Percentiles rank a stretch among this genome's conserved stretches.
phyloP scores from a whole-genome alignment of 768 basidiomycete genomes.

The Serendipita vermifera region DNA sequence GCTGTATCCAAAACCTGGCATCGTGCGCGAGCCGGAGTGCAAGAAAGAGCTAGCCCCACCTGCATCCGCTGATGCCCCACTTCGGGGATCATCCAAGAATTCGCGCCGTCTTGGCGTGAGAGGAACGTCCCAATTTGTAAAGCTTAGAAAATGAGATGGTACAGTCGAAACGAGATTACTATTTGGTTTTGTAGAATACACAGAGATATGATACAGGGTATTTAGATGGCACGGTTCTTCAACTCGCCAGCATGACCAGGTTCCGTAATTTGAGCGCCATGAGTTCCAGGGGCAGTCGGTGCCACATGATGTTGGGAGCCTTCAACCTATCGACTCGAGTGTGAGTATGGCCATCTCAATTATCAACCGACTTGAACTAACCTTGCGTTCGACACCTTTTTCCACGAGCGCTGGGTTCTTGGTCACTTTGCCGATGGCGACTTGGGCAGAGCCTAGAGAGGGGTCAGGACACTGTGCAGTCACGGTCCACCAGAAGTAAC shows the following conservation, averaged over 20 bases:
- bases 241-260: background rate
- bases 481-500: background rate
- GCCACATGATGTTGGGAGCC: background rate
- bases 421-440: constrained; percentile 1
- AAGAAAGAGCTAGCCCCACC: no score
- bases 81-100: no score
- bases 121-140: background rate
- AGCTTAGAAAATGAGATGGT: background rate
- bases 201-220: background rate
- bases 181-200: background rate
- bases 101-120: no score
- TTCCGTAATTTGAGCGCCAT: no score
- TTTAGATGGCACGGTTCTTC: background rate
- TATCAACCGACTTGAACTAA: background rate
- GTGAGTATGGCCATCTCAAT: background rate
- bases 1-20: background rate
- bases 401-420: background rate
- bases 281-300: background rate
- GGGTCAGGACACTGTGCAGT: background rate
- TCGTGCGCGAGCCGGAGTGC: no score
- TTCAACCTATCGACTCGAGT: background rate
- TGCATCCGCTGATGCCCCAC: no score
- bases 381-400: background rate
- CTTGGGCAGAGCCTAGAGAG: background rate
- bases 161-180: no score